Conservation (phyloP, 2,329 filamentous ascomycete genomes). For the Aspergillus fischeri region DNA sequence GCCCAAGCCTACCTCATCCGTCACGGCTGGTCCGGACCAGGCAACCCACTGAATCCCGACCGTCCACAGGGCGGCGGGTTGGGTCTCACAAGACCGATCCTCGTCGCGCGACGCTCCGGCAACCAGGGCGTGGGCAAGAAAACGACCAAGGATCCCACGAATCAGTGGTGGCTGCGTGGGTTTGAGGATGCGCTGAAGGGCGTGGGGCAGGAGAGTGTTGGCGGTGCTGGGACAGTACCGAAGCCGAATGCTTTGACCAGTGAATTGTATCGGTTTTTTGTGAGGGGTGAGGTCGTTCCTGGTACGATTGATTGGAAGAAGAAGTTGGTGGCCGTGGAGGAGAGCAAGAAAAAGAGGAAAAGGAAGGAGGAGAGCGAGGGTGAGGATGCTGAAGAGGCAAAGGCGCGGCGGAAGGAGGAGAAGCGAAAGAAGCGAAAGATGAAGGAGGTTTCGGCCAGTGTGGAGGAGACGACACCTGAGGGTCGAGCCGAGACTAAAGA, state of each 20-base stretch:
- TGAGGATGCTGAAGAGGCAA: constrained; percentile 21
- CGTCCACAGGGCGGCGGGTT: constrained; percentile 55
- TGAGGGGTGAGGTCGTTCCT: constrained; percentile 70
- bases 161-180: constrained; percentile 96
- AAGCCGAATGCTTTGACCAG: constrained; percentile 43
- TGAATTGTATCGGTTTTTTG: constrained; percentile 76
- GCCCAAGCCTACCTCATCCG: constrained; percentile 75
- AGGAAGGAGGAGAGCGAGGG: constrained; percentile 33
- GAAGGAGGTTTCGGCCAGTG: constrained; percentile 10
- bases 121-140: constrained; percentile 78
- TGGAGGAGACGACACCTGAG: constrained; percentile 10
- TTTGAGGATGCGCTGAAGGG: constrained; percentile 88
- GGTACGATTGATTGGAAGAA: constrained; percentile 55
- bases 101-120: constrained; percentile 78
- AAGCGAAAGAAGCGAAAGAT: constrained; percentile 28
- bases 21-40: constrained; percentile 86
- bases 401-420: constrained; percentile 29
- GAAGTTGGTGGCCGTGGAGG: constrained; percentile 5
- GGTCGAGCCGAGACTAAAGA: constrained; percentile 11
- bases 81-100: constrained; percentile 77
- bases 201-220: constrained; percentile 58
- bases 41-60: constrained; percentile 77
- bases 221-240: constrained; percentile 52
- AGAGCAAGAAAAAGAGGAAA: constrained; percentile 7
- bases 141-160: constrained; percentile 57